phyloP scores from a whole-genome alignment of 202 grass and related monocot genomes.

The Setaria italica region DNA sequence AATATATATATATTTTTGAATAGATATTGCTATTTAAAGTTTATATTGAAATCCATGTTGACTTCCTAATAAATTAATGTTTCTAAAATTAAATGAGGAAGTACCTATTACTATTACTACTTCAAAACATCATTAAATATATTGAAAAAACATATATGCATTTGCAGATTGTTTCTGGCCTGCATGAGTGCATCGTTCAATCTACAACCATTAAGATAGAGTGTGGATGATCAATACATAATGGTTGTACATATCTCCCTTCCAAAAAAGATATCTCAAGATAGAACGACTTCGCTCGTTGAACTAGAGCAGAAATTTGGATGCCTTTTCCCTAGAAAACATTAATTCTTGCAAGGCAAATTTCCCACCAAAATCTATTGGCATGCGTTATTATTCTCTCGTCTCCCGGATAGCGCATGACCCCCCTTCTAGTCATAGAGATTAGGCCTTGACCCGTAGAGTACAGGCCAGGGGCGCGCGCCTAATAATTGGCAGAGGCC shows the following conservation, averaged over 20 bases:
- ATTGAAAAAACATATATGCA: not conserved
- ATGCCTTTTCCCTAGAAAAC: not conserved
- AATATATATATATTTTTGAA: not conserved
- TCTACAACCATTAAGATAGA: not conserved
- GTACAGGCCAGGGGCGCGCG: conserved; percentile 20
- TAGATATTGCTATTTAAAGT: not conserved
- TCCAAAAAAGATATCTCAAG: not conserved
- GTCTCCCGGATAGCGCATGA: not conserved
- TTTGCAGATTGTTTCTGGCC: not conserved
- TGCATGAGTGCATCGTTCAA: not conserved
- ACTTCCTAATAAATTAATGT: not conserved
- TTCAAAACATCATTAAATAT: not conserved
- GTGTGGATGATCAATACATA: too few relatives aligned
- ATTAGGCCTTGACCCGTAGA: conserved; percentile 48
- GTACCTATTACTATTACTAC: not conserved
- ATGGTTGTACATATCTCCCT: not conserved
- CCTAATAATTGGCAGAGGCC: not conserved
- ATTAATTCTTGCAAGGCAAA: not conserved
- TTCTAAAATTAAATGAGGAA: not conserved
- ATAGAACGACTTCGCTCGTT: not conserved
- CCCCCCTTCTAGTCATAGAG: not conserved
- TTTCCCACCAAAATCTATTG: not conserved
- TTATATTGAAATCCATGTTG: not conserved
- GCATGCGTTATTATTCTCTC: not conserved
- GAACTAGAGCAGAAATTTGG: not conserved